Evolutionary conservation across 1,284 basidiomycete species (phyloP).

Genomic region (Boletus mariae): DNA sequence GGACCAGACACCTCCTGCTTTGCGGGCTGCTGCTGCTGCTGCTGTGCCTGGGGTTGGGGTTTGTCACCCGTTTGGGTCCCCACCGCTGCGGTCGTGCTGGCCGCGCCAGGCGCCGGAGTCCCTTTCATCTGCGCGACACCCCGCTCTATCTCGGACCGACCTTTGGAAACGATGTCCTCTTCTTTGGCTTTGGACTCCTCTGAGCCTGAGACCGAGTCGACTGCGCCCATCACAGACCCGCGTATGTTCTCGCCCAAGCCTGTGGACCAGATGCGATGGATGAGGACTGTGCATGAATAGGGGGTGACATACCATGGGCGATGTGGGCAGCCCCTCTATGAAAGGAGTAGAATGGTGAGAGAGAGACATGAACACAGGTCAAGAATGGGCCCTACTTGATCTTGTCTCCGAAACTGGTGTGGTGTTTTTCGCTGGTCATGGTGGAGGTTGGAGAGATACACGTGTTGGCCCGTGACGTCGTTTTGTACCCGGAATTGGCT

Average conservation of each 20-base stretch:
- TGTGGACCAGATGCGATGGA: slow-evolving; percentile 1
- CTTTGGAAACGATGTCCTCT: slow-evolving; percentile 13
- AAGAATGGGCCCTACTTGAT: slow-evolving; percentile 16
- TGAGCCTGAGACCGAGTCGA: slow-evolving; percentile 20
- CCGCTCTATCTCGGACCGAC: slow-evolving; percentile 23
- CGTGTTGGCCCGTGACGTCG: slow-evolving; percentile 24
- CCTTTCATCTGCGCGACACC: slow-evolving; percentile 26
- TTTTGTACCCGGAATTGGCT: not conserved
- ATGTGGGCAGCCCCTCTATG: slow-evolving; percentile 27
- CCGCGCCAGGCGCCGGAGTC: not conserved
- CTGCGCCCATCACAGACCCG: slow-evolving; percentile 28
- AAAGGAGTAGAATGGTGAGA: not conserved
- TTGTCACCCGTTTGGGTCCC: not conserved
- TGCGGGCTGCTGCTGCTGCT: not conserved
- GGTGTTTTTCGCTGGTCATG: slow-evolving; percentile 15
- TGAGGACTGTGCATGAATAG: not conserved
- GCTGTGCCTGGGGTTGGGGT: not conserved
- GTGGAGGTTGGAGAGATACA: not conserved
- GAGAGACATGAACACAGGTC: not conserved
- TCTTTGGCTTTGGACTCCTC: slow-evolving; percentile 16
- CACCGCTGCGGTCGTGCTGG: not conserved
- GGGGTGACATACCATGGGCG: slow-evolving; percentile 18
- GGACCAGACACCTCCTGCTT: not conserved
- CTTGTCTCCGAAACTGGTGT: slow-evolving; percentile 10
- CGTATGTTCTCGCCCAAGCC: slow-evolving; percentile 33